Percentiles rank a stretch among this genome's conserved stretches.
These are phyloP conservation scores for Claviceps digitariae DNA, from an alignment of 2,329 filamentous ascomycete genomes.

Conservation along the genomic window DNA sequence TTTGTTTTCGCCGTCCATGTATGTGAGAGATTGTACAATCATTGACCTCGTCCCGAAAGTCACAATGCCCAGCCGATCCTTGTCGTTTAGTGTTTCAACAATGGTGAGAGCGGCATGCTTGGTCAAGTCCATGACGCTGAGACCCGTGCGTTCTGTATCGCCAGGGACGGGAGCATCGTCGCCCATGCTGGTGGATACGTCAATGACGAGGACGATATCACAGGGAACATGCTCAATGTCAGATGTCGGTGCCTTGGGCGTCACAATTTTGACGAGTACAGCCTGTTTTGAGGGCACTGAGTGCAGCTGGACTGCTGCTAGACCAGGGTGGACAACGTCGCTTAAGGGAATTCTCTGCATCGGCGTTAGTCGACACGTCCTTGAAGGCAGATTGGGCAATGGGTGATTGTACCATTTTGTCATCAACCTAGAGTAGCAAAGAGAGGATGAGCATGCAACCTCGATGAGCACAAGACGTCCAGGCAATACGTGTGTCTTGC, in stretches of 20 bases:
- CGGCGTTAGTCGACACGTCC: background rate
- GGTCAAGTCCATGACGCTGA: constrained; percentile 43
- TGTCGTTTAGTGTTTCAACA: constrained; percentile 38
- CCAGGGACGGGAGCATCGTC: constrained; percentile 32
- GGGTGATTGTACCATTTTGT: background rate
- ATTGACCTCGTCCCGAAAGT: background rate
- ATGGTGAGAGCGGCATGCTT: constrained; percentile 48
- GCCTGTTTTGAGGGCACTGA: background rate
- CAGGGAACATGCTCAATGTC: constrained; percentile 31
- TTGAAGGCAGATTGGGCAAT: background rate
- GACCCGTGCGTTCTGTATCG: constrained; percentile 32
- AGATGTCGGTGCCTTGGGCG: background rate
- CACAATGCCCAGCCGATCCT: constrained; percentile 24
- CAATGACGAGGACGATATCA: constrained; percentile 49
- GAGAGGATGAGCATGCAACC: no score
- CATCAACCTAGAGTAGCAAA: no score
- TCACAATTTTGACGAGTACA: background rate
- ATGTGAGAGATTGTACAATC: background rate
- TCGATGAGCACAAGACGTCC: no score
- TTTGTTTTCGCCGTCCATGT: background rate
- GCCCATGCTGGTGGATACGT: constrained; percentile 45
- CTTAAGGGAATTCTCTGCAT: background rate
- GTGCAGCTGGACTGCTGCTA: background rate
- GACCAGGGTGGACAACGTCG: background rate
- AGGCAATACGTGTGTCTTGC: no score